Conservation (phyloP, 2,329 filamentous ascomycete genomes). For the Clonostachys rosea region DNA sequence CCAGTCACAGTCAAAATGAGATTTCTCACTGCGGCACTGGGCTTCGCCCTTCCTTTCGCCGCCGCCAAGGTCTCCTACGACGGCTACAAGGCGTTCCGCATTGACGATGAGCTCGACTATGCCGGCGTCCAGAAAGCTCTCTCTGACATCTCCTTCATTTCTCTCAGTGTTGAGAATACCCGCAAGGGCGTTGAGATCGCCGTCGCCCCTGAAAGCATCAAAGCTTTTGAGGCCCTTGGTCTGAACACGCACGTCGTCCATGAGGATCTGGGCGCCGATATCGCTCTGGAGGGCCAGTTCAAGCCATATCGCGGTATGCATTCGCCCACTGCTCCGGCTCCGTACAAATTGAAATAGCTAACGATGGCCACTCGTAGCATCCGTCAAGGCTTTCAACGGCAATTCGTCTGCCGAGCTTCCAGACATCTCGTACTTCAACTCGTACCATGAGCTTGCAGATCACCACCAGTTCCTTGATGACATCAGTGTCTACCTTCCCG, state of each 20-base stretch:
- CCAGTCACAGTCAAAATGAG: too few relatives aligned
- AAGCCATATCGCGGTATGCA: conserved; percentile 19
- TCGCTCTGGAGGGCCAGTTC: conserved; percentile 24
- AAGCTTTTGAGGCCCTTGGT: conserved; percentile 22
- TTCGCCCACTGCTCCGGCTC: too few relatives aligned
- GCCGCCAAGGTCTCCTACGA: conserved; percentile 36
- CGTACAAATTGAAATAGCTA: background rate
- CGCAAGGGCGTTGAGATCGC: conserved; percentile 27
- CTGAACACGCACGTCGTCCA: conserved; percentile 27
- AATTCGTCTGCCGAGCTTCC: conserved; percentile 1
- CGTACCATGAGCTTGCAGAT: conserved; percentile 46
- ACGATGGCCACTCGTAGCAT: background rate
- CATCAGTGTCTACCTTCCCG: conserved; percentile 33
- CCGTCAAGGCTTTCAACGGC: background rate
- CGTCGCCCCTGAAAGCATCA: conserved; percentile 25
- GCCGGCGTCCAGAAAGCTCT: conserved; percentile 24
- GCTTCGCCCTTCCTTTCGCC: conserved; percentile 25
- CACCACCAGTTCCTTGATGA: conserved; percentile 42
- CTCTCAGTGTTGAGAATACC: conserved; percentile 20
- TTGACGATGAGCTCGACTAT: conserved; percentile 26
- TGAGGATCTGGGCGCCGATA: conserved; percentile 29
- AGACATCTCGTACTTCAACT: conserved; percentile 30
- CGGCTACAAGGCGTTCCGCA: conserved; percentile 38
- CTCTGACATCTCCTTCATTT: conserved; percentile 22
- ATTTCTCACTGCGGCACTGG: background rate